Percentiles rank a stretch among this genome's conserved stretches.
phyloP scores from a whole-genome alignment of 2,329 filamentous ascomycete genomes.

The Alternaria conjuncta region DNA sequence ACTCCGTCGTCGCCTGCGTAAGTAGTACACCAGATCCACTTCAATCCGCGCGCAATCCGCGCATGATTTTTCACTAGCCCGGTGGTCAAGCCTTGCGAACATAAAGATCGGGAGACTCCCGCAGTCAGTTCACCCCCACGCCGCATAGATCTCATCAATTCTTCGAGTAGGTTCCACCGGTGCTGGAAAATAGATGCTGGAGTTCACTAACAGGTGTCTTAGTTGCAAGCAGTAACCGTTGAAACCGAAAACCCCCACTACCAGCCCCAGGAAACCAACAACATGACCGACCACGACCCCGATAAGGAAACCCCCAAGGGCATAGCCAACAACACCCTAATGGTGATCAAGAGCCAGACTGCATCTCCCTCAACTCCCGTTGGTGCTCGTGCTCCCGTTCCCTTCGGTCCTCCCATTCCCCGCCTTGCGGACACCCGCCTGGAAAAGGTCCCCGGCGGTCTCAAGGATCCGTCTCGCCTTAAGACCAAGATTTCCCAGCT shows the following conservation, averaged over 20 bases:
- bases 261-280: neutral
- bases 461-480: neutral
- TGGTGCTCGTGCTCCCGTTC: neutral
- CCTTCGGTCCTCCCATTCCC: neutral
- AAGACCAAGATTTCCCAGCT: conserved; percentile 2
- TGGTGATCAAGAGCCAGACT: neutral
- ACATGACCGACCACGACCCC: conserved; percentile 2
- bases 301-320: neutral
- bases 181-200: neutral
- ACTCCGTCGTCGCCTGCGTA: neutral
- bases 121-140: neutral
- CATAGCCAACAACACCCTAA: neutral
- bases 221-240: neutral
- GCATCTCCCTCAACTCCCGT: neutral
- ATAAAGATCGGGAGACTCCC: neutral
- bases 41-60: too few relatives aligned
- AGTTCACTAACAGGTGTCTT: neutral
- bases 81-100: neutral
- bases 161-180: neutral
- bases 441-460: neutral
- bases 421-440: neutral
- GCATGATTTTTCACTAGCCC: neutral
- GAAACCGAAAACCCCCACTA: neutral
- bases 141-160: neutral
- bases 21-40: neutral